These are phyloP conservation scores for Lasiosphaeria ovina DNA, from an alignment of 495 filamentous ascomycete genomes.

Conservation along the genomic window DNA sequence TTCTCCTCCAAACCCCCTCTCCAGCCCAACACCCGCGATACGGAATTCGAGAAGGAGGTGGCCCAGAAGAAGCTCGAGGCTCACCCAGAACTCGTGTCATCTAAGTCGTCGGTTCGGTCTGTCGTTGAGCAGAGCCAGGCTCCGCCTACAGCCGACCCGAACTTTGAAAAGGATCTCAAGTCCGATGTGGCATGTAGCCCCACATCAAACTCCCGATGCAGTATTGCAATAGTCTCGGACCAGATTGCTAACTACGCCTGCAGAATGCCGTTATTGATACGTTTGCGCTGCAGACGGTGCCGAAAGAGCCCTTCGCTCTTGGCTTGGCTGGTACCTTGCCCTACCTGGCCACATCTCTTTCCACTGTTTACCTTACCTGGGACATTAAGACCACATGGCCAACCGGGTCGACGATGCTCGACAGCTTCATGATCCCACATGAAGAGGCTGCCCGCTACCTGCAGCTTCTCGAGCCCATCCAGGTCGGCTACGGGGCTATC, in stretches of 20 bases:
- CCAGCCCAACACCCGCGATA: conserved; percentile 41
- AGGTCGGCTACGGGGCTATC: conserved; percentile 90
- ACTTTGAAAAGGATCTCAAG: conserved; percentile 68
- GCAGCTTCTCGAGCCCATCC: conserved; percentile 81
- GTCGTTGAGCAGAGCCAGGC: conserved; percentile 45
- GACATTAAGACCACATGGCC: conserved; percentile 66
- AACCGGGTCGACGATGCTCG: conserved; percentile 56
- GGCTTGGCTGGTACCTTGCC: conserved; percentile 88
- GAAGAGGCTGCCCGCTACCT: conserved; percentile 73
- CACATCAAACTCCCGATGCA: background rate
- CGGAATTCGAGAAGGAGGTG: conserved; percentile 50
- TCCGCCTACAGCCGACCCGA: conserved; percentile 43
- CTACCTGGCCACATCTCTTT: conserved; percentile 82
- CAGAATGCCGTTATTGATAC: conserved; percentile 85
- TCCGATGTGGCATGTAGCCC: conserved; percentile 67
- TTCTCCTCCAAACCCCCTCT: conserved; percentile 29
- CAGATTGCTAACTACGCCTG: background rate
- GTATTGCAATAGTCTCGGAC: background rate
- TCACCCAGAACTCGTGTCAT: conserved; percentile 57
- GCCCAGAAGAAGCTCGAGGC: conserved; percentile 50
- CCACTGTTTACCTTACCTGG: conserved; percentile 84
- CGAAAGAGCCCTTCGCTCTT: conserved; percentile 73
- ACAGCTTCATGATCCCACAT: conserved; percentile 57
- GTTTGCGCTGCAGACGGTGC: conserved; percentile 74
- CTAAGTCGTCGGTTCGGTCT: conserved; percentile 54